phyloP scores from a whole-genome alignment of 768 basidiomycete genomes.

The Wakefieldia striispora region DNA sequence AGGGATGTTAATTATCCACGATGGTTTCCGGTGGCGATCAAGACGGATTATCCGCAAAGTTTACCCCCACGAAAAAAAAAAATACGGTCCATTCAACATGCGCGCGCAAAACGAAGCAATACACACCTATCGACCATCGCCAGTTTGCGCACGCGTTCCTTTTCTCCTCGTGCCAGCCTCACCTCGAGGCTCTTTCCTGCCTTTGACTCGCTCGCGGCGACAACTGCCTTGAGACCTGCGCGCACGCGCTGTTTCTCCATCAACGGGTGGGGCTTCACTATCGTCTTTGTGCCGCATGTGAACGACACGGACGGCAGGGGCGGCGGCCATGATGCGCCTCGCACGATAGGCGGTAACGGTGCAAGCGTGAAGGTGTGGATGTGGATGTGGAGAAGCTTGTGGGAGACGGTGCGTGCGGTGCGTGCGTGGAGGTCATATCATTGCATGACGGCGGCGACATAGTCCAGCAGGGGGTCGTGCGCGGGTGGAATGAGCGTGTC shows the following conservation, averaged over 20 bases:
- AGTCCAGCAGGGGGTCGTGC: conserved; percentile 70
- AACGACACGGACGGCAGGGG: conserved; percentile 71
- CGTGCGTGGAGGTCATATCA: conserved; percentile 61
- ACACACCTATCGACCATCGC: too few relatives aligned
- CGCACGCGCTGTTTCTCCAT: conserved; percentile 78
- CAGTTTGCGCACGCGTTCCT: too few relatives aligned
- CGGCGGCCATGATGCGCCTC: conserved; percentile 59
- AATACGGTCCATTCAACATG: too few relatives aligned
- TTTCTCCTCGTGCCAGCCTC: too few relatives aligned
- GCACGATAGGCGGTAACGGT: conserved; percentile 78
- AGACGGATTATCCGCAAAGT: too few relatives aligned
- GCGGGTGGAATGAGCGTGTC: conserved; percentile 65
- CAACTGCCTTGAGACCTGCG: conserved; percentile 68
- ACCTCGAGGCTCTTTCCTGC: too few relatives aligned
- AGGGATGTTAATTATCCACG: too few relatives aligned
- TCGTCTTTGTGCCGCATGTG: conserved; percentile 62
- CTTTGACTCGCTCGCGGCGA: conserved; percentile 57
- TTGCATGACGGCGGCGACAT: conserved; percentile 62
- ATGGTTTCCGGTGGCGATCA: too few relatives aligned
- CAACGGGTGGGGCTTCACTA: conserved; percentile 66
- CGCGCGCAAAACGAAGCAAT: too few relatives aligned
- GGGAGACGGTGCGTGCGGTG: conserved; percentile 53
- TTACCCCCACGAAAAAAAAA: too few relatives aligned
- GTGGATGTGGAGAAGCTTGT: conserved; percentile 66
- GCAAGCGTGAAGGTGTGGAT: conserved; percentile 74